These are phyloP conservation scores for Papiliotrema flavescens DNA, from an alignment of 1,284 basidiomycete species.

Conservation along the genomic window DNA sequence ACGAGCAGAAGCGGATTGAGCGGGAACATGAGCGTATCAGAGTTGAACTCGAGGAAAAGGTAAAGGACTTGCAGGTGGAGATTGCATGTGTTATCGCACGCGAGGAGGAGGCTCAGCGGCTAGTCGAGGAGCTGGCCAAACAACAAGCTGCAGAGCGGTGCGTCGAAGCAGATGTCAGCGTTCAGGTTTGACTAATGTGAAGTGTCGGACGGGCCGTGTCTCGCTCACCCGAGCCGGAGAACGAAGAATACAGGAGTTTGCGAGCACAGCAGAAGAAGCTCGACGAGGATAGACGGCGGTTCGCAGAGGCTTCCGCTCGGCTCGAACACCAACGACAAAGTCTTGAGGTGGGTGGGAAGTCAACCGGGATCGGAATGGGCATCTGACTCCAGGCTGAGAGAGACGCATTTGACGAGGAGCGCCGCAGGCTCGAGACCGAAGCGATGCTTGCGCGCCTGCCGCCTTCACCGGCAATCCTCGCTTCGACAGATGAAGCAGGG, in stretches of 20 bases:
- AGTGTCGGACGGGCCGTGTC: not conserved
- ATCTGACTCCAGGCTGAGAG: constrained; percentile 56
- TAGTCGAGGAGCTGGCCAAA: constrained; percentile 35
- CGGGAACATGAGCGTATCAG: constrained; percentile 28
- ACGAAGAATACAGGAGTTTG: constrained; percentile 15
- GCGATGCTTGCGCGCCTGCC: constrained; percentile 60
- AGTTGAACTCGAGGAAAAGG: constrained; percentile 34
- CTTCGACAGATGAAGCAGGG: not conserved
- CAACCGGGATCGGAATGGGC: constrained; percentile 3
- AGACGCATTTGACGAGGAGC: constrained; percentile 62
- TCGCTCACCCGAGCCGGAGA: not conserved
- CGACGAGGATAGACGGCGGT: constrained; percentile 63
- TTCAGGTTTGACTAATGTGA: not conserved
- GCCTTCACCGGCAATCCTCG: constrained; percentile 44
- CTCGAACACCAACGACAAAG: constrained; percentile 63
- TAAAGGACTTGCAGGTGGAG: constrained; percentile 46
- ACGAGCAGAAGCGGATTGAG: constrained; percentile 24
- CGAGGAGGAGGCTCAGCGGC: constrained; percentile 37
- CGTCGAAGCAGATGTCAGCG: constrained; percentile 1
- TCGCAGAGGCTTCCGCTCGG: constrained; percentile 61
- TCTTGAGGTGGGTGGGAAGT: constrained; percentile 57
- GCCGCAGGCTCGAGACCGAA: constrained; percentile 61
- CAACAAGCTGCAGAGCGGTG: constrained; percentile 25
- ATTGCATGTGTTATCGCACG: constrained; percentile 31
- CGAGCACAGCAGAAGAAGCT: constrained; percentile 49